Conservation (phyloP, 257 asterid genomes). For the Asclepias syriaca region DNA sequence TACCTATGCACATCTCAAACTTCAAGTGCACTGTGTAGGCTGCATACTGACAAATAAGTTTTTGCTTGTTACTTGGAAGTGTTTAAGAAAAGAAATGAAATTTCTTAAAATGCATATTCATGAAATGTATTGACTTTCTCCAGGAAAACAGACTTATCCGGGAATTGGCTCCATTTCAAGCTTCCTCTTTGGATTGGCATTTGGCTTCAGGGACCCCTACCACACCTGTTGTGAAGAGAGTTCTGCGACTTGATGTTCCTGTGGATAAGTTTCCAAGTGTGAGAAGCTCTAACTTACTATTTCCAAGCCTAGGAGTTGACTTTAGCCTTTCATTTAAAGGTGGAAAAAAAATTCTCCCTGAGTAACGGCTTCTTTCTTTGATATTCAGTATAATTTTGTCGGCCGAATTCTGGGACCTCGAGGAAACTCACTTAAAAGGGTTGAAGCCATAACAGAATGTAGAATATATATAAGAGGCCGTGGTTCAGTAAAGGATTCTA, state of each 20-base stretch:
- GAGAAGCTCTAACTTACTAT: slow-evolving; percentile 19
- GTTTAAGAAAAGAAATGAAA: not conserved
- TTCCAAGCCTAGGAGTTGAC: slow-evolving; percentile 2
- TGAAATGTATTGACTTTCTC: slow-evolving; percentile 12
- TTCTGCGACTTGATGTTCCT: slow-evolving; percentile 71
- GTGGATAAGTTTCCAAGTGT: slow-evolving; percentile 73
- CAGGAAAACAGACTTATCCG: slow-evolving; percentile 63
- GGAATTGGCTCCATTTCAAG: slow-evolving; percentile 51
- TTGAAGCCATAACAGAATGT: slow-evolving; percentile 76
- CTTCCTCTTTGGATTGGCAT: slow-evolving; percentile 53
- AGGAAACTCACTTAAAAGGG: slow-evolving; percentile 76
- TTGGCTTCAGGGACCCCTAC: slow-evolving; percentile 44
- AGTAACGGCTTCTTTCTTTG: slow-evolving; percentile 21
- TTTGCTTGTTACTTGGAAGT: not conserved
- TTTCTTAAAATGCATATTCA: slow-evolving; percentile 7
- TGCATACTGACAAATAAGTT: not conserved
- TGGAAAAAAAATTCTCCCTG: too few species aligned
- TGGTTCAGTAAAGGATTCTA: slow-evolving; percentile 75
- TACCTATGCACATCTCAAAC: not conserved
- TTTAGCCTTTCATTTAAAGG: slow-evolving; percentile 5
- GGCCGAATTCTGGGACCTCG: slow-evolving; percentile 83
- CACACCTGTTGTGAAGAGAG: slow-evolving; percentile 60
- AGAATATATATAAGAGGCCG: slow-evolving; percentile 69
- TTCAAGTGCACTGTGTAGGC: not conserved
- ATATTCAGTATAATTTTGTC: slow-evolving; percentile 69